Base-by-base conservation (phyloP, 495 filamentous ascomycete genomes). In the Halenospora varia region DNA sequence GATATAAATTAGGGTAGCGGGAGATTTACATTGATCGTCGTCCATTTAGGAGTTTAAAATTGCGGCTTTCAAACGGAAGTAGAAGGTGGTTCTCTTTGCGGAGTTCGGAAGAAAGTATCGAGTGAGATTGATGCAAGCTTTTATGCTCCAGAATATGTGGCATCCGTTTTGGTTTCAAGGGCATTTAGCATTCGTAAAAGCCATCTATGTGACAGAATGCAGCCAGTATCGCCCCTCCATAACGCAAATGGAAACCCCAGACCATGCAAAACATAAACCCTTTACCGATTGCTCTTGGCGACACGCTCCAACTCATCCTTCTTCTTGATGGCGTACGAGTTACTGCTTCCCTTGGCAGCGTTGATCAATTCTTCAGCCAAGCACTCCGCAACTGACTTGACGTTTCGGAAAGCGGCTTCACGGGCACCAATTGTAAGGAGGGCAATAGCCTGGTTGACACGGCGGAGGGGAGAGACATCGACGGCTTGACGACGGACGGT, bases 241-340 rank as follows among this genome's bases (percentile, higher is more conserved):
- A 62, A 61, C 48, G 56, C 63, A 65, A 63, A 62, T 58, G 53
- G 57, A 52, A 67, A 63, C 47, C 65, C 61, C 63, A 66, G 57
- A 44, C 60, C 64, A 65, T 67, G 62, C 64, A 59, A 60, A 57
- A 65, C 57, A 62, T 63, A 50, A 44, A 65, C 53, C 35, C 55
- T 78, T 76, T 97, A 98, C 87, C 94, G 89, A 86, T 98, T 98
- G 81, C 84, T 89, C 90, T 98, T 98, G 77, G 94, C 94, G 73
- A 98, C 94, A 88, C 94, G 94, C 87, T 98, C 94, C 79, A 99
- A 76, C 87, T 99, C 95, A 76, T 99, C 94, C 92, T 99, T 99
- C 90, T 99, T 99, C 90, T 99, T 99, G 84, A 99, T 99, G 62
- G 94, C 94, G 73, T 97, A 99, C 62, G 90, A 96, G 89, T 99